These are phyloP conservation scores for Coemansia sp. DNA, from an alignment of 192 early-diverging fungal species.

Conservation along the genomic window DNA sequence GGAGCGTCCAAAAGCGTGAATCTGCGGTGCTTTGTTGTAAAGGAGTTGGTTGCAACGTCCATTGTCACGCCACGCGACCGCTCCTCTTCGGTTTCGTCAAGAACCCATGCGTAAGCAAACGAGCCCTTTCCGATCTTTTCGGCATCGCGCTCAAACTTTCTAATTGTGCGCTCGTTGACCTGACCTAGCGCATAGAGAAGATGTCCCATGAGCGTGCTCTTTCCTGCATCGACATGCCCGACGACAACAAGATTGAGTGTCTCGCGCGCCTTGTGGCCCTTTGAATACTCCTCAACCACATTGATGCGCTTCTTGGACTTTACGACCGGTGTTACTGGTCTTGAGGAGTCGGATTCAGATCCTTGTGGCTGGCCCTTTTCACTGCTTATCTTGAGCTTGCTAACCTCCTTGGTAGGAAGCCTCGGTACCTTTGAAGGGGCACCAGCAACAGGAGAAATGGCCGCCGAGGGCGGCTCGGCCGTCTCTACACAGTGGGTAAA, in stretches of 20 bases:
- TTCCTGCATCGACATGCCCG: slow-evolving; percentile 97
- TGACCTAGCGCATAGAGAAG: slow-evolving; percentile 85
- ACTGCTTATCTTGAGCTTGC: slow-evolving; percentile 23
- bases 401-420: slow-evolving; percentile 25
- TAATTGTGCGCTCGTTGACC: slow-evolving; percentile 82
- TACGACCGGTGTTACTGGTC: slow-evolving; percentile 15
- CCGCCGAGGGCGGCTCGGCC: not conserved
- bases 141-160: slow-evolving; percentile 86
- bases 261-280: slow-evolving; percentile 57
- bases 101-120: slow-evolving; percentile 97
- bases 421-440: not conserved
- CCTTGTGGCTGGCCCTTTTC: slow-evolving; percentile 13
- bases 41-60: slow-evolving; percentile 89
- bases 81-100: slow-evolving; percentile 97
- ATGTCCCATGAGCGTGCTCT: slow-evolving; percentile 97
- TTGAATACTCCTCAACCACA: slow-evolving; percentile 42
- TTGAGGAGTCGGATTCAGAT: slow-evolving; percentile 9
- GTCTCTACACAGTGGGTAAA: slow-evolving; percentile 8
- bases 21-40: slow-evolving; percentile 72
- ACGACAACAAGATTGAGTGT: slow-evolving; percentile 85
- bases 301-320: slow-evolving; percentile 35
- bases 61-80: slow-evolving; percentile 88
- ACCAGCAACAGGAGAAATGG: not conserved
- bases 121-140: slow-evolving; percentile 93
- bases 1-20: slow-evolving; percentile 96